phyloP scores from a whole-genome alignment of 2,329 filamentous ascomycete genomes.

The Metarhizium album region DNA sequence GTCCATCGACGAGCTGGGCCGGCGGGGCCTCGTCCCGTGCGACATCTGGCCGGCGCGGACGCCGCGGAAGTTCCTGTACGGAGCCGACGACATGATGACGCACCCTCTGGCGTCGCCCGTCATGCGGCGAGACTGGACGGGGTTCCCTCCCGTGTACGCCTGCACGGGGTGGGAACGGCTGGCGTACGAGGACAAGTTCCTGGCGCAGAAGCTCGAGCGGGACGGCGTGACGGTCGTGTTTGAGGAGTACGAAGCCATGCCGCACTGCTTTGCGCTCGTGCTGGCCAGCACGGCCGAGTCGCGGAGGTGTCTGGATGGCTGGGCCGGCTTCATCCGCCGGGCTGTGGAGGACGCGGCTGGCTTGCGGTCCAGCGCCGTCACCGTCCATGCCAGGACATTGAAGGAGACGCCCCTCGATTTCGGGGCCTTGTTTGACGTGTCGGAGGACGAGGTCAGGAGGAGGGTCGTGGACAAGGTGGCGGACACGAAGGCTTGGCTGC shows the following conservation, averaged over 20 bases:
- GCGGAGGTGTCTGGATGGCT: conserved; percentile 41
- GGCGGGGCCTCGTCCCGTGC: conserved; percentile 30
- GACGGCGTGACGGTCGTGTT: conserved; percentile 53
- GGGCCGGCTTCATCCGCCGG: conserved; percentile 43
- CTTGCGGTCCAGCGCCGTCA: conserved; percentile 30
- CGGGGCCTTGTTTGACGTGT: conserved; percentile 29
- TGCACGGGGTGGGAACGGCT: conserved; percentile 62
- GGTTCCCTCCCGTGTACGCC: conserved; percentile 55
- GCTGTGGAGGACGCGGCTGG: conserved; percentile 24
- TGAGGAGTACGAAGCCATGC: conserved; percentile 72
- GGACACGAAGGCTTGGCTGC: conserved; percentile 8
- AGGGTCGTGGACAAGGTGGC: conserved; percentile 22
- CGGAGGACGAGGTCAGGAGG: conserved; percentile 30
- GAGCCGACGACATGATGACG: conserved; percentile 38
- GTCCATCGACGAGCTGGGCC: conserved; percentile 30
- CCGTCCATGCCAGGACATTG: conserved; percentile 39
- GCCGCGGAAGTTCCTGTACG: conserved; percentile 43
- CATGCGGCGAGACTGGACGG: conserved; percentile 46
- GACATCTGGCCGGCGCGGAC: conserved; percentile 45
- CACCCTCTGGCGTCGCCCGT: conserved; percentile 63
- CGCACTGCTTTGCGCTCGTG: conserved; percentile 59
- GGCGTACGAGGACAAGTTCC: conserved; percentile 52
- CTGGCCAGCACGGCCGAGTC: conserved; percentile 35
- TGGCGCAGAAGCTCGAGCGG: conserved; percentile 43
- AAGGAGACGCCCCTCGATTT: conserved; percentile 36